Conservation (phyloP, 2,329 filamentous ascomycete species). For the Exserohilum turcica region DNA sequence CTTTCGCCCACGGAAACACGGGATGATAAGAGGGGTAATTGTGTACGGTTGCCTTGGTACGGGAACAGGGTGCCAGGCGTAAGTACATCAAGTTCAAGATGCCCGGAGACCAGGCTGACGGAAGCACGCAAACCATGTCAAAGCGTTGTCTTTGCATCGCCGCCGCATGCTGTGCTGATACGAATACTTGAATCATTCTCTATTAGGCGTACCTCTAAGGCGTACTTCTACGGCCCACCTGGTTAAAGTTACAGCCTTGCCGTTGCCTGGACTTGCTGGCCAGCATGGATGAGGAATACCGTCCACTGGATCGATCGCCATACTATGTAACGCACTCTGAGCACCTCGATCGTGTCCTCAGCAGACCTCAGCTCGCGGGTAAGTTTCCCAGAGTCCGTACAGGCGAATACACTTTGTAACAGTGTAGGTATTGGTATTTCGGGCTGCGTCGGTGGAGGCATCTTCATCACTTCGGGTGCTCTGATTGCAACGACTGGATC, state of each 20-base stretch:
- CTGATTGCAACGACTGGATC: slow-evolving; percentile 27
- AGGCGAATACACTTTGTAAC: background rate
- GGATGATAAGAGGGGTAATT: background rate
- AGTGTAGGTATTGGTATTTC: slow-evolving; percentile 30
- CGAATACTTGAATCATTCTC: background rate
- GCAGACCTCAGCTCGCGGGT: slow-evolving; percentile 30
- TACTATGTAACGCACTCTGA: slow-evolving; percentile 25
- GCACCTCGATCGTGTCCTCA: slow-evolving; percentile 27
- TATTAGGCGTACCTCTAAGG: background rate
- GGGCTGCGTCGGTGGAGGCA: slow-evolving; percentile 26
- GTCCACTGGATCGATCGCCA: slow-evolving; percentile 27
- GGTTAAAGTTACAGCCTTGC: background rate
- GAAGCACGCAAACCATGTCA: background rate
- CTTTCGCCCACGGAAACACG: background rate
- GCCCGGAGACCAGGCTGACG: background rate
- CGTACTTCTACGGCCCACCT: background rate
- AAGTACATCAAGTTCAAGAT: background rate
- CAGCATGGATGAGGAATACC: slow-evolving; percentile 12
- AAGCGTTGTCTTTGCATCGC: background rate
- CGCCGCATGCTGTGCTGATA: background rate
- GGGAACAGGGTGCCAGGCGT: background rate
- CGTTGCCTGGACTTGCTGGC: background rate
- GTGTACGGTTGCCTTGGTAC: slow-evolving; percentile 3
- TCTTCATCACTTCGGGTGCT: slow-evolving; percentile 26
- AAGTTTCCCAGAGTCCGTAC: background rate